Base-by-base conservation (phyloP, 306 rosid species). In the Dalbergia oliveri region DNA sequence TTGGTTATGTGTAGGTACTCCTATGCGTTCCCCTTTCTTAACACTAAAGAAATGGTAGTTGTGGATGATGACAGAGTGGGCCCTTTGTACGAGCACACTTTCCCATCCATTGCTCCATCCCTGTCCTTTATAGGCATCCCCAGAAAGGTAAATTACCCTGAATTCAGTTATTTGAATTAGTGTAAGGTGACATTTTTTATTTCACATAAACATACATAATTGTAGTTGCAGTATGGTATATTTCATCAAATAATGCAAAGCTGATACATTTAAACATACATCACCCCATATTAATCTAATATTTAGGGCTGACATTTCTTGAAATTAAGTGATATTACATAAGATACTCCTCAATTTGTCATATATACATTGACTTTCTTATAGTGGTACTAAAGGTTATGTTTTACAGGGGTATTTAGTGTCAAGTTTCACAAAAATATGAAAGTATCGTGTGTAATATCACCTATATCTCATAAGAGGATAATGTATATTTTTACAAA, bases 31-130 rank as follows among this genome's bases (percentile, higher is more conserved):
- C 99, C 99, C 66, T 95, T 91, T 83, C 98, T 95, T 90, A 93
- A 93, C 93, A 89, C 98, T 87, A 91, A 93, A 91, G 99, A 92
- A 87, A 88, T 88, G 88, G 97, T 93, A 15, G 89, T 35, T 86
- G 84, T 93, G 62, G 99, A 95, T 81, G 95, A 93, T 88, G 89
- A 86, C 86, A 89, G 95, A 81, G 99, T 95, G 87, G 98, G 99
- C 4, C 98, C 98, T 31, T 77, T 95, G 82, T 95, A 85, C 73
- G 99, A 95, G 81, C 99, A 95, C 86, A 95, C 99, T 66, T 95
- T 95, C 65, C 99, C 98, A 5, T 86, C 94, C 5, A 91, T 95
- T 62, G 97, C 98, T 73, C 99, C 98, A 58, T 95, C 97, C 37
- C 97, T 95, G 71, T 83, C 98, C 34, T 91, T 95, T 81, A 69